Evolutionary conservation across 2,329 filamentous ascomycete species (phyloP).

Genomic region (Magnaporthales sp.): DNA sequence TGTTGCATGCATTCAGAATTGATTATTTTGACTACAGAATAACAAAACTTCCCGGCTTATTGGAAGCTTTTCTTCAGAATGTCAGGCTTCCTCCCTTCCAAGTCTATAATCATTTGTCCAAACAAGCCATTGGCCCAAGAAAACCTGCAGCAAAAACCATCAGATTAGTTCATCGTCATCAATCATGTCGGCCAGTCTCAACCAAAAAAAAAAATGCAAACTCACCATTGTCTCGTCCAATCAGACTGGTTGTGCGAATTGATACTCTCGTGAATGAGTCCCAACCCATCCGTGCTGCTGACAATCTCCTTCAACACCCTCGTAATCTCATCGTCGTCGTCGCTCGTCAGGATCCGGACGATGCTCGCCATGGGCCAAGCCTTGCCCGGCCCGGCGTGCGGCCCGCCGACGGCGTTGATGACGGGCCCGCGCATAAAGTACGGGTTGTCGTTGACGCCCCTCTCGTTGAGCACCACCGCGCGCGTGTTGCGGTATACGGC

Average conservation of each 20-base stretch:
- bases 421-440: constrained; percentile 51
- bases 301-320: constrained; percentile 55
- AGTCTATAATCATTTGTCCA: constrained; percentile 71
- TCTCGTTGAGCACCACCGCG: constrained; percentile 51
- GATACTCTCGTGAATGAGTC: constrained; percentile 74
- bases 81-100: constrained; percentile 61
- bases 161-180: not conserved
- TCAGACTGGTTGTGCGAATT: constrained; percentile 48
- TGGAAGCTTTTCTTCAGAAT: constrained; percentile 29
- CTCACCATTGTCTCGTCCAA: constrained; percentile 37
- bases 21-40: not conserved
- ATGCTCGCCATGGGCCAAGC: constrained; percentile 87
- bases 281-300: constrained; percentile 61
- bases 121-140: constrained; percentile 87
- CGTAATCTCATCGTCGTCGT: constrained; percentile 66
- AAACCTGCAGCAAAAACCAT: constrained; percentile 49
- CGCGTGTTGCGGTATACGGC: constrained; percentile 65
- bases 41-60: constrained; percentile 6
- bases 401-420: constrained; percentile 42
- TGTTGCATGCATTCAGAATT: not conserved
- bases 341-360: constrained; percentile 68
- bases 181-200: not conserved
- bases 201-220: constrained; percentile 5
- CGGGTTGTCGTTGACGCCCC: constrained; percentile 52
- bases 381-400: constrained; percentile 51